Percentiles rank a stretch among this genome's conserved stretches.
Evolutionary conservation across 345 rosid genomes (phyloP).

Genomic region (Eucalyptus sp.): DNA sequence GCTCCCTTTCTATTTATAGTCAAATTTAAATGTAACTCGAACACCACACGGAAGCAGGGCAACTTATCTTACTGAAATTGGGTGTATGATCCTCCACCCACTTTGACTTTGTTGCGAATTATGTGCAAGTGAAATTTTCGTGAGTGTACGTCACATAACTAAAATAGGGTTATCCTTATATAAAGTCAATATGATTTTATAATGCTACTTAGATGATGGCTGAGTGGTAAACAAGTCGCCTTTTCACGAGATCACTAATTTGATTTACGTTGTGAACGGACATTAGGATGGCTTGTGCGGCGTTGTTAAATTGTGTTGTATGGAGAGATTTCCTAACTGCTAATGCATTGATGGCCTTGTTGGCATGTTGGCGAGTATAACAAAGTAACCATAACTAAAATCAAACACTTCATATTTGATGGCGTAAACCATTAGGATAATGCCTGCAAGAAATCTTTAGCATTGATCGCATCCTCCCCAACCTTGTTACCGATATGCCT

Average conservation of each 20-base stretch:
- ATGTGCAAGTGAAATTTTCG: neutral
- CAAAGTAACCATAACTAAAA: neutral
- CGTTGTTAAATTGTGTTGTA: neutral
- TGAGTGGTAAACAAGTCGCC: neutral
- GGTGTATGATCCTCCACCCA: neutral
- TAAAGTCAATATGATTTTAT: neutral
- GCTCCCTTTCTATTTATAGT: neutral
- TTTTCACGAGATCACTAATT: neutral
- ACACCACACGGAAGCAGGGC: neutral
- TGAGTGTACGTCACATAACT: neutral
- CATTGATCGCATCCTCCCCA: neutral
- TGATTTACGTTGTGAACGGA: neutral
- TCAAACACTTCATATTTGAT: neutral
- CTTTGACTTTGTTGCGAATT: neutral
- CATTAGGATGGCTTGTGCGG: neutral
- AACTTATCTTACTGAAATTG: neutral
- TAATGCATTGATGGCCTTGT: rapidly evolving
- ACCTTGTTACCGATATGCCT: too few relatives aligned
- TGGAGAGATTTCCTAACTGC: neutral
- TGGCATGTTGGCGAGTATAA: neutral
- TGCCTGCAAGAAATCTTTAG: neutral
- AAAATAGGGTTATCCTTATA: neutral
- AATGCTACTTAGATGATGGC: neutral
- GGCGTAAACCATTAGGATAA: neutral
- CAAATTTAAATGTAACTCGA: neutral